Conservation (phyloP, 2,329 filamentous ascomycete species). For the Xylaria sp. region DNA sequence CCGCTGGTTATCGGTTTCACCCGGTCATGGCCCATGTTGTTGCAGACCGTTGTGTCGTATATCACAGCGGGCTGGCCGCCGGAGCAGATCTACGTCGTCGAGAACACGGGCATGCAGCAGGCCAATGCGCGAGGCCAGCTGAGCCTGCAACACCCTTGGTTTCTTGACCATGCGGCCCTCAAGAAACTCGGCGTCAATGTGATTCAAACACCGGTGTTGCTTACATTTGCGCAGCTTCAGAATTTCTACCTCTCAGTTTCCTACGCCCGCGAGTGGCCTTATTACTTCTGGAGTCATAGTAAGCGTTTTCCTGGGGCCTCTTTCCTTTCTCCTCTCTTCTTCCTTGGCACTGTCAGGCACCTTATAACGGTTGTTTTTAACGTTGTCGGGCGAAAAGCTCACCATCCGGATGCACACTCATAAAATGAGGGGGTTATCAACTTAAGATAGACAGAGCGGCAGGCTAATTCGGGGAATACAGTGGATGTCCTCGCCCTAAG, state of each 20-base stretch:
- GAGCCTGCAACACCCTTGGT: slow-evolving; percentile 61
- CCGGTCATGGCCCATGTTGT: slow-evolving; percentile 58
- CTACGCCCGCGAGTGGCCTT: slow-evolving; percentile 49
- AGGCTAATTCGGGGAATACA: slow-evolving; percentile 6
- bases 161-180: slow-evolving; percentile 58
- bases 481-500: slow-evolving; percentile 56
- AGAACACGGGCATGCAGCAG: slow-evolving; percentile 63
- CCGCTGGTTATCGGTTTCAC: slow-evolving; percentile 66
- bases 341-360: too few species aligned
- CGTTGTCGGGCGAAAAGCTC: too few species aligned
- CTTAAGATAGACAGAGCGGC: too few species aligned
- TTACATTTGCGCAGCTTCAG: slow-evolving; percentile 61
- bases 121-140: slow-evolving; percentile 56
- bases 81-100: slow-evolving; percentile 61
- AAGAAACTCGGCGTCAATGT: slow-evolving; percentile 58
- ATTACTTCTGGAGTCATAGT: slow-evolving; percentile 63
- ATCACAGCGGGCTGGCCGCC: slow-evolving; percentile 65
- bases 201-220: slow-evolving; percentile 55
- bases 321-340: too few species aligned
- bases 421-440: neutral
- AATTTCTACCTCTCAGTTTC: slow-evolving; percentile 58
- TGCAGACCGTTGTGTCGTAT: slow-evolving; percentile 62
- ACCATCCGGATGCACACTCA: too few species aligned
- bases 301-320: neutral
- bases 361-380: too few species aligned